Conservation (phyloP, 257 asterid species). For the Solanum lignicaule region DNA sequence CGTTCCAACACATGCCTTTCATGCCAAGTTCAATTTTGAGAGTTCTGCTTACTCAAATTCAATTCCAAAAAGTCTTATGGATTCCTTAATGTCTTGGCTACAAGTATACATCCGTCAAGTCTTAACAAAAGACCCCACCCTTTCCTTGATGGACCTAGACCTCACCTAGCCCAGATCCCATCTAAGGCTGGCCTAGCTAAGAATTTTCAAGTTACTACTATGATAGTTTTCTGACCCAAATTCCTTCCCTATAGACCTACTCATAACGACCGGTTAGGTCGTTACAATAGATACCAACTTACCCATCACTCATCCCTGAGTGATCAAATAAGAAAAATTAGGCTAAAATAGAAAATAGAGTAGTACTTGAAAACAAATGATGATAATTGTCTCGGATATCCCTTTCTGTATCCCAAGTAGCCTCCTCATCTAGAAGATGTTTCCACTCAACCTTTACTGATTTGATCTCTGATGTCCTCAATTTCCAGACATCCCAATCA, state of each 20-base stretch:
- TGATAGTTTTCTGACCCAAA: neutral
- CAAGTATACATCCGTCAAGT: neutral
- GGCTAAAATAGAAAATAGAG: neutral
- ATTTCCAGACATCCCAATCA: neutral
- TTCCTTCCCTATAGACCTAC: too few species aligned
- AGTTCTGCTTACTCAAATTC: too few species aligned
- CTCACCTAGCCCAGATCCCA: too few species aligned
- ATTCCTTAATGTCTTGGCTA: neutral
- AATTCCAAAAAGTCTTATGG: too few species aligned
- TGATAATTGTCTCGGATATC: neutral
- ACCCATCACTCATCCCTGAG: neutral
- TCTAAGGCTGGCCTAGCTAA: too few species aligned
- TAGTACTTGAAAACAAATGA: neutral
- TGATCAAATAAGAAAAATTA: neutral
- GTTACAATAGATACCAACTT: too few species aligned
- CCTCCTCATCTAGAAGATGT: neutral
- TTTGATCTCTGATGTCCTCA: neutral
- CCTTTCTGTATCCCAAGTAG: neutral
- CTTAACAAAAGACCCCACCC: neutral
- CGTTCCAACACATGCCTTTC: too few species aligned
- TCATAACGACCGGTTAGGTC: too few species aligned
- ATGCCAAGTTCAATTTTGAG: too few species aligned
- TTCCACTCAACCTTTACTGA: neutral
- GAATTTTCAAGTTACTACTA: neutral
- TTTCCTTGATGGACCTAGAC: neutral